These are phyloP conservation scores for Auricularia sp. DNA, from an alignment of 768 basidiomycete genomes.

Conservation along the genomic window DNA sequence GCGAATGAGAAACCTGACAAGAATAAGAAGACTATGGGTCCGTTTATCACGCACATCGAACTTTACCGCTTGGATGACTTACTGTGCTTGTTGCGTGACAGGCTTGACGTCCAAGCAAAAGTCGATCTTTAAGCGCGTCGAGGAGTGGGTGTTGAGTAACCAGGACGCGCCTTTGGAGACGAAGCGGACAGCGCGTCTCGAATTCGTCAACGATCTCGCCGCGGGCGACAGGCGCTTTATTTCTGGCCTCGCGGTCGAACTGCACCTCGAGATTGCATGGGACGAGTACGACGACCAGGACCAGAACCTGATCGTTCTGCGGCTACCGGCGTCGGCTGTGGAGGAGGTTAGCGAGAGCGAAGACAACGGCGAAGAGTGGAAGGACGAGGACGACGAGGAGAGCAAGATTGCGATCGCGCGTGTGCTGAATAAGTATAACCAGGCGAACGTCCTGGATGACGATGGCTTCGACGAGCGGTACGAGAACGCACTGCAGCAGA, in stretches of 20 bases:
- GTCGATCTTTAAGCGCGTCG: conserved; percentile 68
- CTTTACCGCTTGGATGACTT: not conserved
- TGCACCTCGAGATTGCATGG: conserved; percentile 78
- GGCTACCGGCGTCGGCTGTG: conserved; percentile 37
- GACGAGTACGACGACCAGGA: conserved; percentile 87
- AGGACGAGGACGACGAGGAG: conserved; percentile 61
- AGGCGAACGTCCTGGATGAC: conserved; percentile 65
- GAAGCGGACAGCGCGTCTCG: conserved; percentile 33
- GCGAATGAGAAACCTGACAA: conserved; percentile 48
- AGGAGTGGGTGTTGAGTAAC: conserved; percentile 53
- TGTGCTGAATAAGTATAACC: conserved; percentile 80
- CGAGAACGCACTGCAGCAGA: conserved; percentile 60
- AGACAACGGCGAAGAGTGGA: conserved; percentile 24
- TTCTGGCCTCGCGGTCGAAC: conserved; percentile 56
- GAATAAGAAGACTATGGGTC: conserved; percentile 52
- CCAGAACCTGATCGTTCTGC: conserved; percentile 61
- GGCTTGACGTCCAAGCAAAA: conserved; percentile 70
- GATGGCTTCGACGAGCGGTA: conserved; percentile 73
- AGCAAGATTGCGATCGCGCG: conserved; percentile 63
- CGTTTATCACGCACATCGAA: conserved; percentile 13
- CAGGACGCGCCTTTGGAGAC: conserved; percentile 26
- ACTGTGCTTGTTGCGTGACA: conserved; percentile 9
- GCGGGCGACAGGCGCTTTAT: conserved; percentile 77
- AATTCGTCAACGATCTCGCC: conserved; percentile 69
- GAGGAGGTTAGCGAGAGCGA: conserved; percentile 14